A percentile compares a stretch with the other conserved stretches of the same genome.
These are phyloP conservation scores for Capsella bursapastoris DNA, from an alignment of 345 rosid species.

Conservation along the genomic window DNA sequence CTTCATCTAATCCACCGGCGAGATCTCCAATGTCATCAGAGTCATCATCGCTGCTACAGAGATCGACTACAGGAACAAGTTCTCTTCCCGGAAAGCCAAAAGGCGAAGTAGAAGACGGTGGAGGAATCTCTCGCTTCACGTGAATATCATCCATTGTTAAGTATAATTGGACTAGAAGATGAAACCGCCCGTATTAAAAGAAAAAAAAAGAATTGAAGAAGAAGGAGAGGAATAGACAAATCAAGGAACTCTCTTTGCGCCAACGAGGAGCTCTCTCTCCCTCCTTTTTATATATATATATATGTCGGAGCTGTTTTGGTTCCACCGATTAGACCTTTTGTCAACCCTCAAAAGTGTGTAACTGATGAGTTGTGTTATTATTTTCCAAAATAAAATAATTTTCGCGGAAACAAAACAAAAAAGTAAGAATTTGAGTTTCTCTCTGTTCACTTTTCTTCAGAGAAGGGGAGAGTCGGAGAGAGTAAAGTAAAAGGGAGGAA, in stretches of 20 bases:
- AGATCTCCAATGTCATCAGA: conserved; percentile 48
- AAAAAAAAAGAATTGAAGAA: neutral
- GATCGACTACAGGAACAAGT: conserved; percentile 53
- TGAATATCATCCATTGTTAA: conserved; percentile 48
- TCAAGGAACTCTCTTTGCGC: neutral
- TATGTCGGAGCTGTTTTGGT: neutral
- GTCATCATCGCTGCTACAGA: conserved; percentile 61
- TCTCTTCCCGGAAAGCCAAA: conserved; percentile 15
- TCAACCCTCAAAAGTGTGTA: neutral
- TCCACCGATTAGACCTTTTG: neutral
- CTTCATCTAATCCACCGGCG: neutral
- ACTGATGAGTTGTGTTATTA: too few relatives aligned
- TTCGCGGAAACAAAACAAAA: too few relatives aligned
- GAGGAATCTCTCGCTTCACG: conserved; percentile 55
- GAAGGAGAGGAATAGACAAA: neutral
- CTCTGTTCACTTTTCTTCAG: neutral
- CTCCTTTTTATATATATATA: too few relatives aligned
- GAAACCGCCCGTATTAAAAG: neutral
- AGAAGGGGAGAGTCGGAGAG: neutral
- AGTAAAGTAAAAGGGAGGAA: neutral
- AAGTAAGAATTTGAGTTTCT: neutral
- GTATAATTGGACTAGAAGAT: neutral
- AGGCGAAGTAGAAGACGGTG: conserved; percentile 19
- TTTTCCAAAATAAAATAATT: too few relatives aligned
- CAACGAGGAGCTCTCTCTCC: too few relatives aligned